phyloP scores from a whole-genome alignment of 495 filamentous ascomycete species.

The Choiromyces venosus region DNA sequence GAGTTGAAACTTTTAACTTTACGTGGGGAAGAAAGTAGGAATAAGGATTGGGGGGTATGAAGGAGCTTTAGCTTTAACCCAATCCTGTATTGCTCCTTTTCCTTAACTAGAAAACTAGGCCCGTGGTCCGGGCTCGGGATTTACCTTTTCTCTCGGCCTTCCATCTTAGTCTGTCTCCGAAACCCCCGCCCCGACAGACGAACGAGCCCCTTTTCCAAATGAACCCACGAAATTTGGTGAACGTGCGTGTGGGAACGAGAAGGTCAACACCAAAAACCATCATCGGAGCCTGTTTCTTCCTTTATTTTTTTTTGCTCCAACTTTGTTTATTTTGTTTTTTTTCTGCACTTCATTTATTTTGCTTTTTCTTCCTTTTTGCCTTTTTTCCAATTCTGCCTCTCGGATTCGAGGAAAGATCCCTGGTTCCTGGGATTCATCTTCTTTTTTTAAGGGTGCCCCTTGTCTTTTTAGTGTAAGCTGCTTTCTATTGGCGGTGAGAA shows the following conservation, averaged over 20 bases:
- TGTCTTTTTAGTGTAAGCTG: neutral
- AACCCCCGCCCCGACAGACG: constrained; percentile 16
- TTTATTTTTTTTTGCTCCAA: neutral
- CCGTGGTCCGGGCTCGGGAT: constrained; percentile 17
- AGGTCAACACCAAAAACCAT: neutral
- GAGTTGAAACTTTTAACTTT: neutral
- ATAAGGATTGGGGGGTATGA: neutral
- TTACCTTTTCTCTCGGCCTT: constrained; percentile 13
- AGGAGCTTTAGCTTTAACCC: neutral
- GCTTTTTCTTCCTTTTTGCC: neutral
- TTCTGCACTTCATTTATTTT: neutral
- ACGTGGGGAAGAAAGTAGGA: neutral
- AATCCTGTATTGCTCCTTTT: neutral
- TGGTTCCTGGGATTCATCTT: neutral
- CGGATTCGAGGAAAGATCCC: neutral
- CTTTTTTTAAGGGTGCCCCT: neutral
- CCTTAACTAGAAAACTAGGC: constrained; percentile 1
- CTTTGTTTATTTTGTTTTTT: neutral
- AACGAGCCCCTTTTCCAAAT: constrained; percentile 29
- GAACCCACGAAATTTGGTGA: neutral
- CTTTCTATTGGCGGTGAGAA: neutral
- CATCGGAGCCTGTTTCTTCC: neutral
- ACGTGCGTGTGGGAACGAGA: neutral
- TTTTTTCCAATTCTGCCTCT: neutral
- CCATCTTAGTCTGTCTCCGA: constrained; percentile 23